phyloP scores from a whole-genome alignment of 2,329 filamentous ascomycete genomes.

The Arthrobotrys sphaeroides region DNA sequence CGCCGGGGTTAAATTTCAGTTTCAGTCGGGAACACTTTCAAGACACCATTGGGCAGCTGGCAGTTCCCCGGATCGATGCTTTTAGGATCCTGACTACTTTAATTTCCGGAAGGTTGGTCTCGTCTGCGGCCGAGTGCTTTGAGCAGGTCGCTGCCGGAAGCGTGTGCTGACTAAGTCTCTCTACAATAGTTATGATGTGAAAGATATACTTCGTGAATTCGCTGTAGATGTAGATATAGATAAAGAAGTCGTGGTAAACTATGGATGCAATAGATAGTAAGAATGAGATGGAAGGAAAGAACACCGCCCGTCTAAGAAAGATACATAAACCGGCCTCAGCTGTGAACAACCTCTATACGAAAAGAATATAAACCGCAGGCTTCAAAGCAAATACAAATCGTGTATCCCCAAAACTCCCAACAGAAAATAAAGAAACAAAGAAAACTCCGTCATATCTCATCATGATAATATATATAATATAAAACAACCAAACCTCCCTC shows the following conservation, averaged over 20 bases:
- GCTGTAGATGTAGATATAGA: no score
- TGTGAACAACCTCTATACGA: no score
- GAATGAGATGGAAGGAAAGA: background rate
- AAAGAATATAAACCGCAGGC: no score
- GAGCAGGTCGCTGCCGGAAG: no score
- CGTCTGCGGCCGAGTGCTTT: no score
- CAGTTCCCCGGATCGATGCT: constrained; percentile 5
- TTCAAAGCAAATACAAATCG: constrained; percentile 7
- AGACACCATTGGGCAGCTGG: constrained; percentile 37
- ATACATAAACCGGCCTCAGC: no score
- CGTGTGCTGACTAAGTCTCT: no score
- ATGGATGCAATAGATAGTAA: background rate
- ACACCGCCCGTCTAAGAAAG: constrained; percentile 30
- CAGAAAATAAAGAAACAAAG: background rate
- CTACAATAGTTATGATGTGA: no score
- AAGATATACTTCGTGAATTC: no score
- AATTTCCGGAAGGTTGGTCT: constrained; percentile 11
- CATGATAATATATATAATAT: background rate
- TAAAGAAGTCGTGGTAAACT: no score
- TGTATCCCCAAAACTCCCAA: background rate
- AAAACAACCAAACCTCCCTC: background rate
- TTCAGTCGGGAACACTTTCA: background rate
- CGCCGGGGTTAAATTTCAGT: no score
- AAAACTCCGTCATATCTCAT: constrained; percentile 13
- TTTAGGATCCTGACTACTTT: constrained; percentile 18